Evolutionary conservation across 495 filamentous ascomycete genomes (phyloP).

Genomic region (Aspergillus olivimuriae): DNA sequence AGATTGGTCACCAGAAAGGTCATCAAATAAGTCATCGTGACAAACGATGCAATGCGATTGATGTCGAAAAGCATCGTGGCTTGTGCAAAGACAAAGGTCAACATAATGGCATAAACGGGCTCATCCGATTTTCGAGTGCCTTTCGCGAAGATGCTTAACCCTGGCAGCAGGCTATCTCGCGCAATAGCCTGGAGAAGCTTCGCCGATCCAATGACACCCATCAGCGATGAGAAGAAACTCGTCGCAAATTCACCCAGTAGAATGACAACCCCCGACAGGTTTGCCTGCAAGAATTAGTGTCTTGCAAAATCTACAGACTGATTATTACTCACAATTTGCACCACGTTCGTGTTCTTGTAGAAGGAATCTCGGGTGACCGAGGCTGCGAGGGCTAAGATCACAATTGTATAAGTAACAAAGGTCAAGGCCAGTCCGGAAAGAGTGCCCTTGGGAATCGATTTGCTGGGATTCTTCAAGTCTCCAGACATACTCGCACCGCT

Average conservation of each 20-base stretch:
- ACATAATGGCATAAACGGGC: conserved; percentile 67
- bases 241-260: conserved; percentile 78
- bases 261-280: conserved; percentile 63
- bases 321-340: conserved; percentile 64
- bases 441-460: conserved; percentile 76
- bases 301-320: neutral
- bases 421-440: conserved; percentile 70
- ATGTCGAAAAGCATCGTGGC: conserved; percentile 77
- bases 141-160: conserved; percentile 66
- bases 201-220: conserved; percentile 84
- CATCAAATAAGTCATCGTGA: conserved; percentile 84
- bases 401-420: conserved; percentile 66
- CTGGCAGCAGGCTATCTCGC: conserved; percentile 72
- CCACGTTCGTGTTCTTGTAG: conserved; percentile 68
- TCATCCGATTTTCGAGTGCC: conserved; percentile 71
- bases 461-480: conserved; percentile 76
- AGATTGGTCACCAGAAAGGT: conserved; percentile 62
- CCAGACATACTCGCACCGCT: conserved; percentile 88
- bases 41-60: conserved; percentile 82
- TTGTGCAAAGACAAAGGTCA: conserved; percentile 72
- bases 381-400: conserved; percentile 75
- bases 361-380: conserved; percentile 70
- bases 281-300: conserved; percentile 41
- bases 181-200: conserved; percentile 83
- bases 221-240: conserved; percentile 76